Evolutionary conservation across 2,329 filamentous ascomycete species (phyloP), one percentile per base, ranked within the genome.

Genomic region (Fusarium sp.): DNA sequence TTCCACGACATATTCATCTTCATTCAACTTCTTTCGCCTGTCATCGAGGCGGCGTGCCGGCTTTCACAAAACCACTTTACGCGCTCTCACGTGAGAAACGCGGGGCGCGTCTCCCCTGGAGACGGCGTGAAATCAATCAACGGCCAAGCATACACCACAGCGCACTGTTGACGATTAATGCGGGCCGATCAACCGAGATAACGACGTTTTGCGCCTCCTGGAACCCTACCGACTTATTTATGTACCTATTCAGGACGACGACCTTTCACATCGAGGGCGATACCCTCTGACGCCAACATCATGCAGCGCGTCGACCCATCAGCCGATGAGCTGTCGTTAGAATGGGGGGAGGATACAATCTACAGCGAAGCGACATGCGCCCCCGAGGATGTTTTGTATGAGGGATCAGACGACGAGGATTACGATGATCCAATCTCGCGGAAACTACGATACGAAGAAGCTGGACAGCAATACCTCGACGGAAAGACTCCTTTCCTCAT

Each of bases 321-420:
- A 35, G 67, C 50, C 4, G 71, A 69, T 35, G 63, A 72, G 66
- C 62, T 70, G 52, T 64, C 62, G 29, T 62, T 70, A 7, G 69
- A 74, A 38, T 80, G 79, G 78, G 73, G 65, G 29, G 72, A 82
- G 61, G 81, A 82, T 56, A 77, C 76, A 3, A 81, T 89, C 31
- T 87, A 90, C 73, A 88, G 85, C 76, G 85, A 88, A 61, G 81
- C 85, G 2, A 80, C 78, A 10, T 82, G 82, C 50, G 60, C 74
- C 20, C 76, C 84, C 3, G 81, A 86, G 62, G 89, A 90, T 45
- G 80, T 89, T 14, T 81, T 91, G 18, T 89, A 85, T 70, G 82
- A 85, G 9, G 87, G 89, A n/a, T 89, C 89, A 8, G 90, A 93
- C 54, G 84, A 90, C 57, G 88, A 90, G 37, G 79, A 88, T 64